Evolutionary conservation across 2,329 filamentous ascomycete genomes (phyloP).

Genomic region (Rasamsonia emersonii): DNA sequence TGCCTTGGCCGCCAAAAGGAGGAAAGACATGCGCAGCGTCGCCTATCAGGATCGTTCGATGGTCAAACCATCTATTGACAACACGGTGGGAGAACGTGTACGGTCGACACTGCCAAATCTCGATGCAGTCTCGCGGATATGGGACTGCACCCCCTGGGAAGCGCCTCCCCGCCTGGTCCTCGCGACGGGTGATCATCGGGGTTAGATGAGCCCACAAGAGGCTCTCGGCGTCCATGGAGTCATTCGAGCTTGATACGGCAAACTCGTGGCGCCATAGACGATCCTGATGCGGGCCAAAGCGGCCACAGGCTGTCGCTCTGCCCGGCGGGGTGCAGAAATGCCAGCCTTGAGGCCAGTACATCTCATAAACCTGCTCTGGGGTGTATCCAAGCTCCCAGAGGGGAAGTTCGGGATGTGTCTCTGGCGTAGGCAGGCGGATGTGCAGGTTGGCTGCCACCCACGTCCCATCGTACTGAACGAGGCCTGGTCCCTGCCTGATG

Average conservation of each 20-base stretch:
- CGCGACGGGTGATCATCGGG: slow-evolving; percentile 6
- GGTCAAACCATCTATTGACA: slow-evolving; percentile 17
- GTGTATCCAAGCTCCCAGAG: slow-evolving; percentile 20
- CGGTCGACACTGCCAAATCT: slow-evolving; percentile 16
- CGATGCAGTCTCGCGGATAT: slow-evolving; percentile 18
- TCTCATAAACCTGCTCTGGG: slow-evolving; percentile 18
- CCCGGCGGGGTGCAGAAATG: slow-evolving; percentile 18
- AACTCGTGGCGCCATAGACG: slow-evolving; percentile 26
- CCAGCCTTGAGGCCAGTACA: slow-evolving; percentile 21
- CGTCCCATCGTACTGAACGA: slow-evolving; percentile 17
- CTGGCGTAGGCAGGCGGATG: slow-evolving; percentile 16
- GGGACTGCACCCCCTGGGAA: slow-evolving; percentile 7
- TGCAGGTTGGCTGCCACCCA: slow-evolving; percentile 23
- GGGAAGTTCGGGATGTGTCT: slow-evolving; percentile 20
- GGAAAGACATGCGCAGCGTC: slow-evolving; percentile 22
- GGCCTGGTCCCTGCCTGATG: slow-evolving; percentile 12
- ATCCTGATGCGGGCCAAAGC: slow-evolving; percentile 19
- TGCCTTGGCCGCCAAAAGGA: slow-evolving; percentile 16
- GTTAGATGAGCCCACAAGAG: slow-evolving; percentile 8
- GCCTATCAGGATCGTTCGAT: slow-evolving; percentile 15
- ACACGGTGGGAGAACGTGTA: slow-evolving; percentile 16
- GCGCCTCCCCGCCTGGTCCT: neutral
- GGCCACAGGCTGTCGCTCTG: slow-evolving; percentile 10
- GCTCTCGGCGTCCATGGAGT: slow-evolving; percentile 11
- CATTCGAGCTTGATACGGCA: slow-evolving; percentile 17